phyloP scores from a whole-genome alignment of 1,139 yeast species.

The Geotrichum carabidarum region DNA sequence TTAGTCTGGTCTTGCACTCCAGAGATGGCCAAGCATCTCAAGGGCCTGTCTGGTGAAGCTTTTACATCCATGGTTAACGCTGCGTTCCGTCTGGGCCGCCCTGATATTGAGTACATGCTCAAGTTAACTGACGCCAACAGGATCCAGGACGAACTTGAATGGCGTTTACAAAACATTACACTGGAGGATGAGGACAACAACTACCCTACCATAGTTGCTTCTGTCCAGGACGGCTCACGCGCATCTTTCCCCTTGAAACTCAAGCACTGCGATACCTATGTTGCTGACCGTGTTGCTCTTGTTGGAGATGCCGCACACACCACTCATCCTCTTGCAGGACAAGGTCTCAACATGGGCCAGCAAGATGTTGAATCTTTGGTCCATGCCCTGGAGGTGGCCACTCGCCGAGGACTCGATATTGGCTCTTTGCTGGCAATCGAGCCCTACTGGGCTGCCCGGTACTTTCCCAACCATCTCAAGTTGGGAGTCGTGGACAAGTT shows the following conservation, averaged over 20 bases:
- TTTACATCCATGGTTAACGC: constrained; percentile 77
- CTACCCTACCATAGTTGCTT: constrained; percentile 61
- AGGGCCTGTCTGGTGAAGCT: constrained; percentile 53
- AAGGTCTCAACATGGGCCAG: constrained; percentile 98
- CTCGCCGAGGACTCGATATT: constrained; percentile 76
- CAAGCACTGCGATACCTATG: constrained; percentile 87
- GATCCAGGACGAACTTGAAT: constrained; percentile 61
- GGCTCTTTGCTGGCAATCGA: constrained; percentile 81
- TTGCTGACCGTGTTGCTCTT: constrained; percentile 76
- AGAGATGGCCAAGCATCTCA: constrained; percentile 59
- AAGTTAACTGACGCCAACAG: constrained; percentile 44
- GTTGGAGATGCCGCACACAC: constrained; percentile 99
- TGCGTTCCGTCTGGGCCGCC: constrained; percentile 69
- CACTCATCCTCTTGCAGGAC: constrained; percentile 96
- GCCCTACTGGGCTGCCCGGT: constrained; percentile 76
- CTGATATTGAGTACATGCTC: constrained; percentile 73
- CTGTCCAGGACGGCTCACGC: constrained; percentile 58
- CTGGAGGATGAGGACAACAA: constrained; percentile 45
- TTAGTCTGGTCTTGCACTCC: constrained; percentile 92
- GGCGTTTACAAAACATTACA: constrained; percentile 54
- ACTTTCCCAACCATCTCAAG: constrained; percentile 70
- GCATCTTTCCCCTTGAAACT: constrained; percentile 86
- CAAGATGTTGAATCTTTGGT: constrained; percentile 76
- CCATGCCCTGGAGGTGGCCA: constrained; percentile 63
- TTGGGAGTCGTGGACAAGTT: constrained; percentile 88